Evolutionary conservation across 495 filamentous ascomycete genomes (phyloP), one percentile per base, ranked within the genome.

Genomic region (Rusavskia elegans): DNA sequence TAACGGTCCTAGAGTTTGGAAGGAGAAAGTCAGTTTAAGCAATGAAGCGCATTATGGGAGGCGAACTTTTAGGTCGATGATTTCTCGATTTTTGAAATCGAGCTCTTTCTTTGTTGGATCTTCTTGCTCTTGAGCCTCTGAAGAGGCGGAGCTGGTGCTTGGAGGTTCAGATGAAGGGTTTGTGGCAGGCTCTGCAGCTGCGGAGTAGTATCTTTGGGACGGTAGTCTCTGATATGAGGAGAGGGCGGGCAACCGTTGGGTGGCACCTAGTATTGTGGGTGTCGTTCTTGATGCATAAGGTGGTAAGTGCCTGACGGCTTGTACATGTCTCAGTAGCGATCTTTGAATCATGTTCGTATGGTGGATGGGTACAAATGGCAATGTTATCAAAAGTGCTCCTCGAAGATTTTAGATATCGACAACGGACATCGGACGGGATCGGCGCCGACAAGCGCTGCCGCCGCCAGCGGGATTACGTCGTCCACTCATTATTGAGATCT

Each of bases 11-110:
- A 59, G 53, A n/a, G 14, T 25, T 14, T 7, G 30, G 49, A 46
- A 17, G 25, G 30, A 27, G 51, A 32, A 41, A 49, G 45, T 55
- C 55, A 54, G 51, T 36, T 42, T 35, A 7, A 35, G 6, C 2
- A 35, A 10, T 35, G 32, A 11, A 35, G 32, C 32, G 14, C 20
- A 37, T 45, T 20, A 17, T 53, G 37, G 37, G 23, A 16, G 38
- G 52, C 65, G 38, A 71, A 95, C 92, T 80, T 95, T 97, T 66
- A 89, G 73, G 45, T 95, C 87, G 55, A 84, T 68, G 35, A 80
- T 76, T 63, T 97, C 89, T 64, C 80, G 83, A 41, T 85, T 81
- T 74, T 89, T 93, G 46, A 79, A 74, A 65, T 95, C 88, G 9
- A 95, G 65, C 72, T 94, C 81, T 65, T 76, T 76, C 50, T 67